Base-by-base conservation (phyloP, 2,329 filamentous ascomycete species). In the Aureobasidium sp. region DNA sequence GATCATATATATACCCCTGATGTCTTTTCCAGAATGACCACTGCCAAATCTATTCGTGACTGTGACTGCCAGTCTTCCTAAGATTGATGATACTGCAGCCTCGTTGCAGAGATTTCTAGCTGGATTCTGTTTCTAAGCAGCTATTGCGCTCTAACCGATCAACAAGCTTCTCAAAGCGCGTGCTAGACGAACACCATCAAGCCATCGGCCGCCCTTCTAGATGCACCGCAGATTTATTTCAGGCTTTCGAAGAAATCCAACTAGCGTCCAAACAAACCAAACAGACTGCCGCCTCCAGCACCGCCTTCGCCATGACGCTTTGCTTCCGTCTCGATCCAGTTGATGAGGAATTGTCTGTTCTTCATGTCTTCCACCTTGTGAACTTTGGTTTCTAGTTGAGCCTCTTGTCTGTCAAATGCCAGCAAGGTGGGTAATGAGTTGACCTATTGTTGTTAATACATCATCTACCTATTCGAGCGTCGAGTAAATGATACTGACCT, bases 281-380 rank as follows among this genome's bases (percentile, higher is more conserved):
- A 73, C n/a, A 77, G 60, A 3, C 75, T 76, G 29, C 64, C 62
- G 6, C 68, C 68, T 11, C 78, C 78, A 21, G 69, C 75, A 32
- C 78, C 78, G 1, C 79, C 78, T 41, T 67, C 64, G 3, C 78
- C 78, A 42, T 77, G 76, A 63, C 78, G 74, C 59, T 68, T 71
- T 8, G 79, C 79, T 66, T 81, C 79, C 7, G 65, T 74, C 59
- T 78, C 69, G 61, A 81, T 70, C 79, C 79, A 82, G 51, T 74
- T 68, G 51, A 67, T 73, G 64, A 81, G 64, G 61, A 77, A 77
- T 7, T 72, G 72, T 64, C 71, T 72, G 62, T 75, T 73, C 69
- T 75, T 76, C 74, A 82, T 71, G 50, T 79, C 71, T 25, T 78
- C 74, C n/a, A 78, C 68, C 47, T 69, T 68, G 5, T 71, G 73